These are phyloP conservation scores for Trichosanthes truncata DNA, from an alignment of 306 rosid genomes.

Conservation along the genomic window DNA sequence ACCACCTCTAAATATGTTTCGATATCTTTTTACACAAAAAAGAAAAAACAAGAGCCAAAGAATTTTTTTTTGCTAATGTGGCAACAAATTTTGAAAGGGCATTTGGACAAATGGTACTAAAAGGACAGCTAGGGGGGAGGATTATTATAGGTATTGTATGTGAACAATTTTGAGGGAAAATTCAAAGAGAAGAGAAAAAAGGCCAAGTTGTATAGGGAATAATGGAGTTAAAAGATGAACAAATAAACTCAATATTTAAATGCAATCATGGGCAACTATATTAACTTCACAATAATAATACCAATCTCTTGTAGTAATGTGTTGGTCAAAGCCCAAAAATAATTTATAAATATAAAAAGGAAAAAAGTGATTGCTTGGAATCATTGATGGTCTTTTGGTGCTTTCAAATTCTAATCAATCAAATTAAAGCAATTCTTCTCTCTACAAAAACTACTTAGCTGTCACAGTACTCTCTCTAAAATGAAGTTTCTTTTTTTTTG, in stretches of 20 bases:
- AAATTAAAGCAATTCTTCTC: conserved; percentile 36
- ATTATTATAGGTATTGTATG: background rate
- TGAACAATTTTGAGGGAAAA: background rate
- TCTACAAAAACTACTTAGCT: conserved; percentile 32
- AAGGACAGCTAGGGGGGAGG: background rate
- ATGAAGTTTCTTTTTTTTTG: background rate
- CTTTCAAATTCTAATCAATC: conserved; percentile 39
- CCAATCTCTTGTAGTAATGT: conserved; percentile 21
- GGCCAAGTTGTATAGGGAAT: conserved; percentile 17
- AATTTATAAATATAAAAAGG: background rate
- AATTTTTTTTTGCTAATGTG: background rate
- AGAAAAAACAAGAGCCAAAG: background rate
- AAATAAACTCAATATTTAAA: conserved; percentile 15
- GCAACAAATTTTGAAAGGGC: background rate
- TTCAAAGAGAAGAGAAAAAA: background rate
- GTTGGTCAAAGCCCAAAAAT: conserved; percentile 28
- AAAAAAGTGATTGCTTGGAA: conserved; percentile 62
- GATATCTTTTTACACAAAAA: too few relatives aligned
- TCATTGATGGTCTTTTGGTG: conserved; percentile 39
- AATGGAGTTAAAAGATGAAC: background rate
- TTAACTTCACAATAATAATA: conserved; percentile 9
- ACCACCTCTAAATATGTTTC: background rate
- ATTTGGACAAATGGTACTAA: background rate
- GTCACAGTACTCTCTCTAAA: background rate
- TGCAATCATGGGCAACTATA: conserved; percentile 42